These are phyloP conservation scores for Colletotrichum gigasporum DNA, from an alignment of 2,329 filamentous ascomycete species.

Conservation along the genomic window DNA sequence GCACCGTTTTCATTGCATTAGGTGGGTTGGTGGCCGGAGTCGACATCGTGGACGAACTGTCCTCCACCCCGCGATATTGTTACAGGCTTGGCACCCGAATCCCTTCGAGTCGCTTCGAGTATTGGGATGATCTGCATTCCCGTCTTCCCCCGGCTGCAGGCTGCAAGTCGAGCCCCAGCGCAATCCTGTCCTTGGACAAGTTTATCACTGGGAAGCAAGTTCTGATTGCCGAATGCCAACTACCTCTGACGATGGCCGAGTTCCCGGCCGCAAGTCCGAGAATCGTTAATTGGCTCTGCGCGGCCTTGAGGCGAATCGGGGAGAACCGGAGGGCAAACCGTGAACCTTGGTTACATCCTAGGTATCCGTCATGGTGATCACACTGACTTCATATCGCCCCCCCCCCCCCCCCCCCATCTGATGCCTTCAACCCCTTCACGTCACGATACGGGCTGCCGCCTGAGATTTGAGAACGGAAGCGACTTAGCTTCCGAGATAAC, in stretches of 20 bases:
- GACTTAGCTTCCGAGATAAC: neutral
- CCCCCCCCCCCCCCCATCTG: neutral
- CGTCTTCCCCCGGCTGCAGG: slow-evolving; percentile 13
- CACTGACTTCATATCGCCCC: neutral
- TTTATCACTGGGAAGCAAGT: neutral
- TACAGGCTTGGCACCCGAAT: neutral
- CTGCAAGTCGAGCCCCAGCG: slow-evolving; percentile 6
- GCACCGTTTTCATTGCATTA: neutral
- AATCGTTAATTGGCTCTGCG: neutral
- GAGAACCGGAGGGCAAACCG: neutral
- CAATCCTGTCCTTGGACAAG: neutral
- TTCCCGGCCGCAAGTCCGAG: neutral
- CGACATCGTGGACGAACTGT: neutral
- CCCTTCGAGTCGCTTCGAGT: neutral
- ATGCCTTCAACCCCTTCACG: neutral
- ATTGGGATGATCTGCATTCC: slow-evolving; percentile 21
- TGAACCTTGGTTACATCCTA: neutral
- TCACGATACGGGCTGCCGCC: neutral
- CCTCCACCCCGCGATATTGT: neutral
- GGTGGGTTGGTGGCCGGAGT: too few species aligned
- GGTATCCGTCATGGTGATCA: neutral
- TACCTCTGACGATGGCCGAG: neutral
- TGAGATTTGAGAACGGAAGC: neutral
- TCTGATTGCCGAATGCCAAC: neutral
- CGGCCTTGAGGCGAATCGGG: neutral